A percentile compares a stretch with the other conserved stretches of the same genome.
phyloP scores from a whole-genome alignment of 768 basidiomycete species.

The Solioccasus polychromus region DNA sequence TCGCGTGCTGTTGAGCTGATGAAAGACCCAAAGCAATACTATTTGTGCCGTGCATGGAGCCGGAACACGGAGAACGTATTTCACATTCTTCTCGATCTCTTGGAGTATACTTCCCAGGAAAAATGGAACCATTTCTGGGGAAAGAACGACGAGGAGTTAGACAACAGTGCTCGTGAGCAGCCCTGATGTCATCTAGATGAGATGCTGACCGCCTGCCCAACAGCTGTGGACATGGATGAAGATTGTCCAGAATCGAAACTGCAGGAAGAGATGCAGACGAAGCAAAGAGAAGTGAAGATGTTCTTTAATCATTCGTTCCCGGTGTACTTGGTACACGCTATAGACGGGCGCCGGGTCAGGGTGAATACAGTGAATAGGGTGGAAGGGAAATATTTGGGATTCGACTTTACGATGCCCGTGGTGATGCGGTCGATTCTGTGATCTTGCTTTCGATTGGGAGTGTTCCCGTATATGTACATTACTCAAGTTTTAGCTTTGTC shows the following conservation, averaged over 20 bases:
- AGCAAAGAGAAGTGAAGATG: conserved; percentile 15
- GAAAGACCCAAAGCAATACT: conserved; percentile 9
- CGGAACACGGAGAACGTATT: conserved; percentile 13
- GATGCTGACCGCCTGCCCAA: background rate
- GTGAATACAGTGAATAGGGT: conserved; percentile 13
- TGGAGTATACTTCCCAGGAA: conserved; percentile 12
- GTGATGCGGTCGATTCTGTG: conserved; percentile 15
- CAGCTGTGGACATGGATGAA: background rate
- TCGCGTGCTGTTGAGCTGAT: background rate
- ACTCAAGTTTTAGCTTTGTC: too few relatives aligned
- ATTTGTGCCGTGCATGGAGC: conserved; percentile 23
- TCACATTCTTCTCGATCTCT: conserved; percentile 15
- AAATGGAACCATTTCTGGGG: background rate
- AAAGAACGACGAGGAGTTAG: background rate
- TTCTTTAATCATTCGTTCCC: conserved; percentile 18
- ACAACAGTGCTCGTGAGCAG: background rate
- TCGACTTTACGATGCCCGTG: conserved; percentile 19
- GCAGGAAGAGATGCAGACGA: conserved; percentile 10
- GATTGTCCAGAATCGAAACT: conserved; percentile 7
- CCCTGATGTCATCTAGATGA: background rate
- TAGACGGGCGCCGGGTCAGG: conserved; percentile 15
- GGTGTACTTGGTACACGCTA: conserved; percentile 16
- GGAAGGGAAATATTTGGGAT: conserved; percentile 7
- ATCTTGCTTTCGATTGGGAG: background rate
- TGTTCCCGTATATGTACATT: too few relatives aligned